A percentile compares a stretch with the other conserved stretches of the same genome.
Conservation (phyloP, 179 eudicot species). For the Heliamphora ciliata region DNA sequence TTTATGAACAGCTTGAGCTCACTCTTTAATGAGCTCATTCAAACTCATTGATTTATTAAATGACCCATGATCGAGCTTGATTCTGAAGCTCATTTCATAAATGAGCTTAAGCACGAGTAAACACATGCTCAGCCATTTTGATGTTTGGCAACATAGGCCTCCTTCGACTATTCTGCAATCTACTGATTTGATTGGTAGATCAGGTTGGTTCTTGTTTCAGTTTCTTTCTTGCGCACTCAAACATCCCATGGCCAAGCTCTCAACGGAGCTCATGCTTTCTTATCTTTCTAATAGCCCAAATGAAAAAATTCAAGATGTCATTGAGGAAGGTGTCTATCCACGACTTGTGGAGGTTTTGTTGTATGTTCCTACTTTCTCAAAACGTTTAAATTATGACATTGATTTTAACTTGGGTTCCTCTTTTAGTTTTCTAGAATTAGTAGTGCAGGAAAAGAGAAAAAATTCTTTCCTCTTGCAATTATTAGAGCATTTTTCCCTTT, state of each 20-base stretch:
- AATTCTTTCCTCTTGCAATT: too few species aligned
- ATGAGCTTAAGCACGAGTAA: not conserved
- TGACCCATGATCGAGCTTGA: not conserved
- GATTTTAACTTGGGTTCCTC: too few species aligned
- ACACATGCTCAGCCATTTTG: not conserved
- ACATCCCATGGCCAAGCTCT: too few species aligned
- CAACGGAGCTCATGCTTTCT: constrained; percentile 18
- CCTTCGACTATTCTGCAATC: not conserved
- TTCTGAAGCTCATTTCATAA: not conserved
- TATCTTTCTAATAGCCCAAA: constrained; percentile 86
- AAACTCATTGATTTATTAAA: not conserved
- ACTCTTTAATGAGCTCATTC: not conserved
- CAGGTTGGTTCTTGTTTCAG: too few species aligned
- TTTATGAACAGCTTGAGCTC: not conserved
- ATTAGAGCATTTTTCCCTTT: too few species aligned
- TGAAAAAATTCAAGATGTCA: constrained; percentile 85
- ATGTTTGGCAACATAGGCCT: not conserved
- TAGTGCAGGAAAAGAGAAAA: too few species aligned
- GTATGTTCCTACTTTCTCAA: constrained; percentile 29
- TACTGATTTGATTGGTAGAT: too few species aligned
- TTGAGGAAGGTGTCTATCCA: constrained; percentile 67
- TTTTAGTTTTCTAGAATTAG: too few species aligned
- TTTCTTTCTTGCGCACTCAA: too few species aligned
- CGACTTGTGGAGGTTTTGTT: constrained; percentile 75
- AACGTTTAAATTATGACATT: too few species aligned